Evolutionary conservation across 805 yeast species (phyloP), one percentile per base, ranked within the genome.

Genomic region (Yarrowia sp.): DNA sequence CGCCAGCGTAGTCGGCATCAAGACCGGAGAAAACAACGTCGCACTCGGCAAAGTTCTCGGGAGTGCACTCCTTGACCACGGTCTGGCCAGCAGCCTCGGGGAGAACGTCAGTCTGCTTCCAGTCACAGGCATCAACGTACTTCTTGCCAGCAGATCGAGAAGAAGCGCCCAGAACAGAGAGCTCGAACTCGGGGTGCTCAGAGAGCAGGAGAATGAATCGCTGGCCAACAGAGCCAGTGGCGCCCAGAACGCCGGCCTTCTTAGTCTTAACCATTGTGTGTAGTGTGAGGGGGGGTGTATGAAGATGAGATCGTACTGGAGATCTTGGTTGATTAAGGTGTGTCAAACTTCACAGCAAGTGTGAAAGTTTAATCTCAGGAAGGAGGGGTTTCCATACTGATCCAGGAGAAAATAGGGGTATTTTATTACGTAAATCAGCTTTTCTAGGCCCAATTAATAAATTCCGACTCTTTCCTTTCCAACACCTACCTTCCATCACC

Each of bases 151-250:
- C 97, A 35, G 97, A 92, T 77, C 98, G 87, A 19, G 91, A 75
- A 22, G 97, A 91, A 4, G 99, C 99, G 73, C 99, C 99, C 68
- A 95, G 82, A 8, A 87, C 95, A 69, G 85, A 83, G 55, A 95
- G 80, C 78, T 92, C 92, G 75, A 95, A 92, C 70, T 91, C 91
- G 35, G 98, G 98, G 77, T 95, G 98, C 71, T 90, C 81, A 2
- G 92, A 85, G 72, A 95, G 83, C 61, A 95, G 82, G 59, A 94
- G 82, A 71, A 95, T 93, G 78, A 95, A 95, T 74, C 98, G 86
- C 80, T 95, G 99, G 69, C 99, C 99, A 46, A 95, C 99, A 52
- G 97, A 88, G 67, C 99, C 99, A 12, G 99, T 94, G 73, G 98
- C 98, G 64, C 99, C 99, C 71, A 94, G 83, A 74, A 95, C 98